A percentile compares a stretch with the other conserved stretches of the same genome.
Conservation (phyloP, 2,329 filamentous ascomycete genomes). For the Zasmidium cellare region DNA sequence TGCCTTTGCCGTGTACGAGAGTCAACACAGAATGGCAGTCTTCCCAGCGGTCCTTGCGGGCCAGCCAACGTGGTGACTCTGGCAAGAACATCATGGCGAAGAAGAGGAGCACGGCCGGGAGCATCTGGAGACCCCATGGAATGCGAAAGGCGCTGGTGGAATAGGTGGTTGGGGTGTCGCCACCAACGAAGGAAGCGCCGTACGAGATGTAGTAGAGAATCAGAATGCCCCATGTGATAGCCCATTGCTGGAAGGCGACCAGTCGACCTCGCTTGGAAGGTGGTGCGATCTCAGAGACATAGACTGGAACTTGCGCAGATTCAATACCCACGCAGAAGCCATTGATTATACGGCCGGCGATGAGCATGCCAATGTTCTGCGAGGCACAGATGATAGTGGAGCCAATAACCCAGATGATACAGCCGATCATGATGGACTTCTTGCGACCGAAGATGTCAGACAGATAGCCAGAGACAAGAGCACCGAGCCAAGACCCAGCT, state of each 20-base stretch:
- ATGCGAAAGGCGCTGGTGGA: constrained; percentile 51
- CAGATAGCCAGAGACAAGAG: constrained; percentile 58
- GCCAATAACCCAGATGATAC: constrained; percentile 48
- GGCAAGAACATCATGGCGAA: constrained; percentile 59
- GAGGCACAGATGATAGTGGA: constrained; percentile 62
- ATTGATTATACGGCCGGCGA: constrained; percentile 67
- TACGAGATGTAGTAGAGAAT: constrained; percentile 69
- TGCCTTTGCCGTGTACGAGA: constrained; percentile 60
- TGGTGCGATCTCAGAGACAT: constrained; percentile 64
- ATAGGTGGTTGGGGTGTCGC: constrained; percentile 28
- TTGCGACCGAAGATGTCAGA: constrained; percentile 58
- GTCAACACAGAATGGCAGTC: constrained; percentile 63
- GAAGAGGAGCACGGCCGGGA: constrained; percentile 49
- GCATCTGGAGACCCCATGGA: constrained; percentile 51
- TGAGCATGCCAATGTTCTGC: constrained; percentile 67
- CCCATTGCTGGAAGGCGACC: constrained; percentile 70
- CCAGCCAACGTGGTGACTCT: constrained; percentile 66
- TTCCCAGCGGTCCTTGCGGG: constrained; percentile 63
- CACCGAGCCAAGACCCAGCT: constrained; percentile 67
- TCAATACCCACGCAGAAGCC: constrained; percentile 72
- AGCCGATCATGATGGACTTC: constrained; percentile 54
- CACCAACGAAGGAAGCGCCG: constrained; percentile 61
- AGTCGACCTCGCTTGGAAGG: constrained; percentile 61
- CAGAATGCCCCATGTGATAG: constrained; percentile 65
- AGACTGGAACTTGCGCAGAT: constrained; percentile 65